phyloP scores from a whole-genome alignment of 2,329 filamentous ascomycete species.

The Neonectria magnoliae region DNA sequence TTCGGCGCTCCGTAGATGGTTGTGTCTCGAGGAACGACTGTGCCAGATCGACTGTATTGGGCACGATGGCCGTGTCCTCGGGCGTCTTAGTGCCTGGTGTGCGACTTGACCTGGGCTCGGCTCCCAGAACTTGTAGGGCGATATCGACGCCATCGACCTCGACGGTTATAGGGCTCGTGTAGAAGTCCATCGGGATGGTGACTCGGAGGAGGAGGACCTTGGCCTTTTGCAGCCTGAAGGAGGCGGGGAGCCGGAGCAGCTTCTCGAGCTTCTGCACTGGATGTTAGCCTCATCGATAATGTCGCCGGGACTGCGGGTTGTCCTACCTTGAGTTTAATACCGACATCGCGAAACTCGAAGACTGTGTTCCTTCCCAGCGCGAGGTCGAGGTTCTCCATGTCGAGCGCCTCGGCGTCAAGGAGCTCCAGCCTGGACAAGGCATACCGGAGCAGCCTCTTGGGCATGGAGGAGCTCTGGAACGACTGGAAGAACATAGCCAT shows the following conservation, averaged over 20 bases:
- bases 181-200: conserved; percentile 88
- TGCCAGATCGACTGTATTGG: conserved; percentile 77
- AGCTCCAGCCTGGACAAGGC: conserved; percentile 84
- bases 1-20: conserved; percentile 70
- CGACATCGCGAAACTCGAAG: conserved; percentile 88
- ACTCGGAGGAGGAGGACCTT: conserved; percentile 80
- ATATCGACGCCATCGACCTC: conserved; percentile 86
- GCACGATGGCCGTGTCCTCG: conserved; percentile 57
- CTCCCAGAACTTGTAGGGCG: conserved; percentile 63
- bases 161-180: conserved; percentile 82
- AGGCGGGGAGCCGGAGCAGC: conserved; percentile 77
- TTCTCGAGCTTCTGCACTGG: conserved; percentile 76
- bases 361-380: conserved; percentile 83
- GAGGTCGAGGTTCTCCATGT: conserved; percentile 87
- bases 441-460: conserved; percentile 89
- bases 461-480: conserved; percentile 76
- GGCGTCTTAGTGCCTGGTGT: conserved; percentile 53
- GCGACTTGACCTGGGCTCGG: conserved; percentile 44
- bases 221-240: conserved; percentile 77
- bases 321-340: conserved; percentile 78
- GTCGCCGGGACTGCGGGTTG: conserved; percentile 26
- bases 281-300: conserved; percentile 35
- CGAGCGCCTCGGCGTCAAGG: conserved; percentile 86
- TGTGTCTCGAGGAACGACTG: conserved; percentile 82
- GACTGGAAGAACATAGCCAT: conserved; percentile 80